These are phyloP conservation scores for Trichoderma aggressivum DNA, from an alignment of 2,329 filamentous ascomycete genomes.

Conservation along the genomic window DNA sequence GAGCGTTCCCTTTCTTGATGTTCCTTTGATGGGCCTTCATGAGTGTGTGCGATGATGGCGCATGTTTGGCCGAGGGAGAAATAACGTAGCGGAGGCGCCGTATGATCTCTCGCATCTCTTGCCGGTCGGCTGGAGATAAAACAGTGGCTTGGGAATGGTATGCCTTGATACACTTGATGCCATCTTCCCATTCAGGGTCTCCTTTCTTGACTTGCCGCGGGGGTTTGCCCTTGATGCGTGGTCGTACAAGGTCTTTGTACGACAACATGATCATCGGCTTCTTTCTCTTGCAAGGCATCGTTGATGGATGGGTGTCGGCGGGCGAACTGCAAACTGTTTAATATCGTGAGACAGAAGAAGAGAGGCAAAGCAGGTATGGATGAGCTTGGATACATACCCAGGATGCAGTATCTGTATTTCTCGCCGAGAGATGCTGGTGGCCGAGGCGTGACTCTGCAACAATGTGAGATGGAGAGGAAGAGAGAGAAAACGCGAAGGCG, in stretches of 20 bases:
- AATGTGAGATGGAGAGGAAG: neutral
- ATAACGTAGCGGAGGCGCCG: too few relatives aligned
- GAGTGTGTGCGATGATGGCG: too few relatives aligned
- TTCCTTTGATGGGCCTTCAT: too few relatives aligned
- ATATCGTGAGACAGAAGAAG: neutral
- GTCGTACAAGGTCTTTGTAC: neutral
- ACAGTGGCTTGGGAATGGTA: neutral
- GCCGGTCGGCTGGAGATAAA: neutral
- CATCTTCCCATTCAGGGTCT: neutral
- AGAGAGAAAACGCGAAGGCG: neutral
- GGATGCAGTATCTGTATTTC: too few relatives aligned
- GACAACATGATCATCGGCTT: neutral
- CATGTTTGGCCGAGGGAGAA: too few relatives aligned
- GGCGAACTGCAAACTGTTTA: neutral
- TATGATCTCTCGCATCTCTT: fast-evolving
- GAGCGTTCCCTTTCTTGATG: neutral
- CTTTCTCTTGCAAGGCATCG: neutral
- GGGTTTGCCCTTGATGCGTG: neutral
- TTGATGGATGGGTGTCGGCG: neutral
- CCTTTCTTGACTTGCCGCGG: neutral
- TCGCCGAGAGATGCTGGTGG: neutral
- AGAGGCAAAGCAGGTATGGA: neutral
- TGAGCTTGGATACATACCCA: neutral
- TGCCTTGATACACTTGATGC: neutral
- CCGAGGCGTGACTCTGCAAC: neutral